Evolutionary conservation across 2,329 filamentous ascomycete genomes (phyloP).

Genomic region (Diaporthe sp.): DNA sequence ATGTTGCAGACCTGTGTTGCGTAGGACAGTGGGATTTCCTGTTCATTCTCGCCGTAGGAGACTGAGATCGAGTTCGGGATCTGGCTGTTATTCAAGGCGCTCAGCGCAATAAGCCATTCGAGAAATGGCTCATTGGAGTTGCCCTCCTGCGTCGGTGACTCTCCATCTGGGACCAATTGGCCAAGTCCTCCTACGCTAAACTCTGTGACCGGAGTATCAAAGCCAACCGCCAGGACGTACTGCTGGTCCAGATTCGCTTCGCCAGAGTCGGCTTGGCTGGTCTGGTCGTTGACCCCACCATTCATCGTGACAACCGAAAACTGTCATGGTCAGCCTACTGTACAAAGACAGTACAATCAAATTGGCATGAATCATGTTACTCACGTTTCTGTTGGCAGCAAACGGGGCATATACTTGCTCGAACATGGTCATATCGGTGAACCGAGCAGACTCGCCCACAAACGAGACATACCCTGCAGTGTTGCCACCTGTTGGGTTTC

Average conservation of each 20-base stretch:
- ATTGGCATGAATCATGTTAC: no score
- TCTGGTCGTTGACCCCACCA: constrained; percentile 55
- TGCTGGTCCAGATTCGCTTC: constrained; percentile 48
- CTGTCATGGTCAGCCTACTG: background rate
- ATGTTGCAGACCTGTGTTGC: constrained; percentile 69
- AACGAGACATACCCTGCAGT: constrained; percentile 64
- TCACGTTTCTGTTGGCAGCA: constrained; percentile 49
- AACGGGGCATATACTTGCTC: constrained; percentile 55
- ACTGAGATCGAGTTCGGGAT: constrained; percentile 73
- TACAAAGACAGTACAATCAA: background rate
- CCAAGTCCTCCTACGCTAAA: constrained; percentile 51
- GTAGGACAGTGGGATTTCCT: constrained; percentile 67
- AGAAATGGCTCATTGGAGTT: constrained; percentile 78
- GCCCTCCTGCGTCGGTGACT: constrained; percentile 43
- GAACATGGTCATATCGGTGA: constrained; percentile 56
- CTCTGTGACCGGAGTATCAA: constrained; percentile 45
- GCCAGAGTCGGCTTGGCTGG: constrained; percentile 43
- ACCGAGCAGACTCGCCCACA: constrained; percentile 62
- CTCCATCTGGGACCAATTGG: constrained; percentile 49
- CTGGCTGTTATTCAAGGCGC: constrained; percentile 61
- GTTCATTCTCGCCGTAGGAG: constrained; percentile 78
- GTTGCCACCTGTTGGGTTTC: constrained; percentile 58
- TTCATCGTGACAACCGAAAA: constrained; percentile 57
- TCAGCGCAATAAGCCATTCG: constrained; percentile 70
- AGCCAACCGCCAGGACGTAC: constrained; percentile 41